A percentile compares a stretch with the other conserved stretches of the same genome.
phyloP scores from a whole-genome alignment of 345 rosid genomes.

The Linum trigynum region DNA sequence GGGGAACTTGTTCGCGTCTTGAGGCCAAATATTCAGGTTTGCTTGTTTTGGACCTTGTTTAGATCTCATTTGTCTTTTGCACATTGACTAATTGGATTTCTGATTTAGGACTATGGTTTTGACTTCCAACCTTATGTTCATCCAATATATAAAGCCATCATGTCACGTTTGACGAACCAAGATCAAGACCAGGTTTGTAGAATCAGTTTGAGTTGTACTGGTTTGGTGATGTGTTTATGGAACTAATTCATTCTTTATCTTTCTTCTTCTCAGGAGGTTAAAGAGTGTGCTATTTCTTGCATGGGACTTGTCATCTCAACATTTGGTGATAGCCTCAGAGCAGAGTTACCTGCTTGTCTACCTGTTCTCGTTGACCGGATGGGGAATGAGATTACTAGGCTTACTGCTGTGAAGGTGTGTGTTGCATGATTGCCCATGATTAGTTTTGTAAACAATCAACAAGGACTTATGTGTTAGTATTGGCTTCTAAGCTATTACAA shows the following conservation, averaged over 20 bases:
- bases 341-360: conserved; percentile 71
- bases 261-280: conserved; percentile 67
- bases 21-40: conserved; percentile 75
- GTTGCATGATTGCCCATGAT: background rate
- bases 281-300: conserved; percentile 97
- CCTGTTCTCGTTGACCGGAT: conserved; percentile 97
- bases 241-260: background rate
- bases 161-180: conserved; percentile 96
- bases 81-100: conserved; percentile 14
- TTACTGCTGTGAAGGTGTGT: conserved; percentile 95
- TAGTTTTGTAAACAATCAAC: background rate
- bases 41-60: conserved; percentile 10
- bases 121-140: conserved; percentile 83
- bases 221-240: background rate
- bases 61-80: conserved; percentile 8
- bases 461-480: background rate
- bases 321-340: conserved; percentile 78
- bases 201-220: conserved; percentile 7
- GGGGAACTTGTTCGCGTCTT: conserved; percentile 91
- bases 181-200: conserved; percentile 88
- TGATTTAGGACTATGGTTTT: conserved; percentile 51
- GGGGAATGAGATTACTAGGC: conserved; percentile 99
- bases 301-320: conserved; percentile 97
- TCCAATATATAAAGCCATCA: conserved; percentile 80
- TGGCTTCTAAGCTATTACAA: background rate